Evolutionary conservation across 306 rosid species (phyloP).

Genomic region (Quercus agrifolia): DNA sequence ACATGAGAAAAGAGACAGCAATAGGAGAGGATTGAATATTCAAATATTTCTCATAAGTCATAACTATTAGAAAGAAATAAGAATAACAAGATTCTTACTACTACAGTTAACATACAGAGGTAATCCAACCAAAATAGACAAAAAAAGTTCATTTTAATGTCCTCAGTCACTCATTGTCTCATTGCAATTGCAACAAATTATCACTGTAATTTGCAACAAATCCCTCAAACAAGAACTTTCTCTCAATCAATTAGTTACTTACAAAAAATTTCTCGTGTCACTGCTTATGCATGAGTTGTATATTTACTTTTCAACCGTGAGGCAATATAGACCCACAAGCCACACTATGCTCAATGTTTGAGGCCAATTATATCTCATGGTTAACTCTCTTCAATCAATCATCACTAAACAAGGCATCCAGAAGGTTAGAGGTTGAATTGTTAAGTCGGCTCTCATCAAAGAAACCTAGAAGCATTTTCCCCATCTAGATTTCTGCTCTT

Average conservation of each 20-base stretch:
- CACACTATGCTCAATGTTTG: constrained; percentile 9
- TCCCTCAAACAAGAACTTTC: constrained; percentile 5
- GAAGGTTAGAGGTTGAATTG: constrained; percentile 75
- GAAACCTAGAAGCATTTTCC: constrained; percentile 64
- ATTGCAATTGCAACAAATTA: constrained; percentile 18
- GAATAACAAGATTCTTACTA: background rate
- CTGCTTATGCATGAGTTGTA: background rate
- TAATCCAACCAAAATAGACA: background rate
- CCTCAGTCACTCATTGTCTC: background rate
- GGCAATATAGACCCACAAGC: constrained; percentile 15
- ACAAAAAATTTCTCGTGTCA: background rate
- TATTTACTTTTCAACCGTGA: constrained; percentile 12
- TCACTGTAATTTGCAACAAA: constrained; percentile 12
- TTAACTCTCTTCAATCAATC: constrained; percentile 25
- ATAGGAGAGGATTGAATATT: background rate
- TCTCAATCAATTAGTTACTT: background rate
- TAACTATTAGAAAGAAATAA: background rate
- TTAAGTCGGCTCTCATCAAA: constrained; percentile 54
- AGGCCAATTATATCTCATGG: constrained; percentile 13
- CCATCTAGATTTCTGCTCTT: constrained; percentile 74
- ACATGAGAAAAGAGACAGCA: background rate
- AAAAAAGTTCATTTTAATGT: background rate
- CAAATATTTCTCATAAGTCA: background rate
- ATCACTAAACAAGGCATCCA: constrained; percentile 63
- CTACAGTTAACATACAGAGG: too few species aligned